Evolutionary conservation across 2,329 filamentous ascomycete species (phyloP).

Genomic region (Fusarium redolens): DNA sequence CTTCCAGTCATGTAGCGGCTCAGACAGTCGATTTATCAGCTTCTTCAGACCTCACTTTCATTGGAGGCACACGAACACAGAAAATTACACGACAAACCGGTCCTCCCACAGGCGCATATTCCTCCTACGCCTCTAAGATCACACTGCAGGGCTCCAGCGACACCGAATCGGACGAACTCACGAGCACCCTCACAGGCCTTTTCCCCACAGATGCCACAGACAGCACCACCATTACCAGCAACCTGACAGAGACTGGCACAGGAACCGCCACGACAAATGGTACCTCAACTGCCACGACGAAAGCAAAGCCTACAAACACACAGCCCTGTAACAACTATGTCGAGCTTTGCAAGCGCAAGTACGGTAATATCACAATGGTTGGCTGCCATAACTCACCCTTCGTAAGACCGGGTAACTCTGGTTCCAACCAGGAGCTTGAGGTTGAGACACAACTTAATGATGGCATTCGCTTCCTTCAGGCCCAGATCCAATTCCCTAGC

Average conservation of each 20-base stretch:
- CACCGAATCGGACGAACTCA: conserved; percentile 47
- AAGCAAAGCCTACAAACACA: conserved; percentile 70
- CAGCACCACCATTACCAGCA: conserved; percentile 49
- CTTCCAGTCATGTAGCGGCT: conserved; percentile 39
- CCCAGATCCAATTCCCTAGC: conserved; percentile 69
- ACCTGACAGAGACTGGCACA: conserved; percentile 54
- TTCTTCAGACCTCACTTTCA: conserved; percentile 52
- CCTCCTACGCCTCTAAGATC: conserved; percentile 43
- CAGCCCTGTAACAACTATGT: conserved; percentile 82
- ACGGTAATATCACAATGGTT: conserved; percentile 84
- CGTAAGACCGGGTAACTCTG: conserved; percentile 74
- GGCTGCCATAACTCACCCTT: conserved; percentile 87
- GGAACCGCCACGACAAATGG: conserved; percentile 47
- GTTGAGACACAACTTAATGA: conserved; percentile 82
- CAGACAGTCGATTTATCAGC: conserved; percentile 47
- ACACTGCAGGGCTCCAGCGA: conserved; percentile 28
- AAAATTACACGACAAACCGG: conserved; percentile 51
- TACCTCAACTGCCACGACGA: conserved; percentile 47
- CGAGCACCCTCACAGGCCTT: conserved; percentile 58
- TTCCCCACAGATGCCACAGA: conserved; percentile 51
- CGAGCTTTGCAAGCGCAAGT: conserved; percentile 80
- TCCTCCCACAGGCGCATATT: conserved; percentile 46
- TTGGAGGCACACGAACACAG: conserved; percentile 53
- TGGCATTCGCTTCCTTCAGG: conserved; percentile 74
- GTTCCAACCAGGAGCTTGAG: conserved; percentile 77